Percentiles rank a stretch among this genome's conserved stretches.
Conservation (phyloP, 257 asterid genomes). For the Solanum habrochaites region DNA sequence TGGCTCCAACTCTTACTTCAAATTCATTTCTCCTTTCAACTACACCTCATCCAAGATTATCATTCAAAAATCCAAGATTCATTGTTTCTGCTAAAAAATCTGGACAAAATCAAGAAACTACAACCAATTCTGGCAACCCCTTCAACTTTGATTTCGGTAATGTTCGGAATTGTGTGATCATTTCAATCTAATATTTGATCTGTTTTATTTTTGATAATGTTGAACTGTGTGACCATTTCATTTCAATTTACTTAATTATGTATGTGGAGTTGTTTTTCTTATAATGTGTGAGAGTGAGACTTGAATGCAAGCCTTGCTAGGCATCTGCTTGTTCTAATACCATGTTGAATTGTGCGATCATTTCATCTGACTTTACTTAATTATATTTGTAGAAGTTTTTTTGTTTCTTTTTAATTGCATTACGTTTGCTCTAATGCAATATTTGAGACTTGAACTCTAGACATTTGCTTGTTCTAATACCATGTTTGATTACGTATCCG, state of each 20-base stretch:
- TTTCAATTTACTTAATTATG: background rate
- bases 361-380: background rate
- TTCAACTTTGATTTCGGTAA: slow-evolving; percentile 50
- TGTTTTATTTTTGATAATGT: slow-evolving; percentile 23
- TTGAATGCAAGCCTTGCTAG: background rate
- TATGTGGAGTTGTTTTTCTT: background rate
- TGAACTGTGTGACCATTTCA: background rate
- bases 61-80: slow-evolving; percentile 20
- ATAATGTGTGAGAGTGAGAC: background rate
- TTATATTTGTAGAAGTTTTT: background rate
- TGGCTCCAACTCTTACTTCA: slow-evolving; percentile 88
- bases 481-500: background rate
- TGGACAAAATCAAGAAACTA: slow-evolving; percentile 3
- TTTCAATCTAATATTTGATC: background rate
- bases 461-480: background rate
- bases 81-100: slow-evolving; percentile 42
- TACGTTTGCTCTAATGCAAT: background rate
- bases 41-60: slow-evolving; percentile 34
- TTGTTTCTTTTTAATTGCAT: too few species aligned
- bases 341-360: background rate
- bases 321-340: background rate
- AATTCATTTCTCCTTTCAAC: slow-evolving; percentile 50
- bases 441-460: background rate
- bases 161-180: background rate
- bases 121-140: slow-evolving; percentile 27